Conservation (phyloP, 2,329 filamentous ascomycete genomes). For the Dactylellina sp. region DNA sequence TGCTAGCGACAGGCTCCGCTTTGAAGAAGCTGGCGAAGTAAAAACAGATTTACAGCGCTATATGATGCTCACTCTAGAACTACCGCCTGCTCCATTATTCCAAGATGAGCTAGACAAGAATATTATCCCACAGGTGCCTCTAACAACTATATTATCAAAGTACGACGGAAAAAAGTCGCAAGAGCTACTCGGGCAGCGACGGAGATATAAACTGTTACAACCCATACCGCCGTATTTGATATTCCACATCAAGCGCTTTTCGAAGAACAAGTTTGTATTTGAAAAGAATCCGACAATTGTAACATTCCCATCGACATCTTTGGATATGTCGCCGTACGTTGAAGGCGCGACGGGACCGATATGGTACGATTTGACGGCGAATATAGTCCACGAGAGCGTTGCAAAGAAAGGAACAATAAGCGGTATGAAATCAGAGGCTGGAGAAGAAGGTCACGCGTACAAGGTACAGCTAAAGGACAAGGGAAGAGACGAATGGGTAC, state of each 20-base stretch:
- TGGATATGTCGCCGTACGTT: constrained; percentile 91
- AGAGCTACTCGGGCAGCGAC: constrained; percentile 87
- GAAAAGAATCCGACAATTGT: constrained; percentile 98
- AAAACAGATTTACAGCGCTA: constrained; percentile 82
- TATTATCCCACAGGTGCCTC: constrained; percentile 91
- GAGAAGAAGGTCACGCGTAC: constrained; percentile 89
- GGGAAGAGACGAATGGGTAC: constrained; percentile 85
- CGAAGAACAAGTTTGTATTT: constrained; percentile 92
- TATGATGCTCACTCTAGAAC: constrained; percentile 90
- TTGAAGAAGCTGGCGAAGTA: constrained; percentile 88
- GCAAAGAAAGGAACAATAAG: constrained; percentile 71
- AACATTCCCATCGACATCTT: constrained; percentile 85
- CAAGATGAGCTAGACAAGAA: constrained; percentile 94
- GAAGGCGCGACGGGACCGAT: constrained; percentile 88
- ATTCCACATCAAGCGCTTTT: constrained; percentile 97
- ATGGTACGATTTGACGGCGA: constrained; percentile 94
- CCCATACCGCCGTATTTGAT: constrained; percentile 90
- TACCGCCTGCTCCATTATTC: constrained; percentile 91
- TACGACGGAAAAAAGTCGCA: constrained; percentile 90
- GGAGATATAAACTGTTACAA: constrained; percentile 88
- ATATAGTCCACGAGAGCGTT: constrained; percentile 80
- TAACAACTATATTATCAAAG: constrained; percentile 85
- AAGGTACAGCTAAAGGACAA: constrained; percentile 89
- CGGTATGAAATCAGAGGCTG: constrained; percentile 77
- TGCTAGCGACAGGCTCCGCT: constrained; percentile 85